Base-by-base conservation (phyloP, 164 flowering plant genomes). In the Vitis riparia region DNA sequence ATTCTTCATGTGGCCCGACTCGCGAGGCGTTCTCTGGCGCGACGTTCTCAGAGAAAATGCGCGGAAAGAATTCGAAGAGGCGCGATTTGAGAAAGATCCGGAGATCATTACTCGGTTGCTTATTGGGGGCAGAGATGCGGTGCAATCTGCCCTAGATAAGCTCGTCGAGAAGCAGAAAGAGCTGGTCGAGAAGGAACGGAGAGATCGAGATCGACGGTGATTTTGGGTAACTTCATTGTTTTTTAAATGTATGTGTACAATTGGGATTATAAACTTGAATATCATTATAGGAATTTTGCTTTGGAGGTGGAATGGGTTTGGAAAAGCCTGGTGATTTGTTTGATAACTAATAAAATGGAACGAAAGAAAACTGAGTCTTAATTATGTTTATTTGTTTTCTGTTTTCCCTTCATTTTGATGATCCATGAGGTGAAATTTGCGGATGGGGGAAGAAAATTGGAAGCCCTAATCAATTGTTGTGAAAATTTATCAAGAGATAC, bases 21-120 rank as follows among this genome's bases (percentile, higher is more conserved):
- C 86, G 8, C 74, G 78, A 1, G 97, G 97, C 27, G 75, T 76
- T 11, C 30, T 83, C 63, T 92, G 97, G 97, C 71, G 92, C 12
- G 97, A 92, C 63, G 75, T 88, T 3, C 81, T 91, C 55, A 80
- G 91, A 58, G 92, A 80, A 68, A 92, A 87, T 72, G 94, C 93
- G 6, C 73, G 95, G 66, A 86, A 72, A 71, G 94, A 89, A 81
- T 91, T 91, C 55, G 94, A 89, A 72, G 86, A 73, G 50, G 89
- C 94, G 7, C 78, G 90, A 56, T 86, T 84, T 58, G 97, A 92
- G 83, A 85, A 65, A 30, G 97, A 92, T 63, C 91, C 93, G 3
- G 93, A 92, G 67, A 55, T 90, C 10, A 62, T 92, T 11, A 87
- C 94, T 3, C 79, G 85, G 51, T 74, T 90, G 83, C 69, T 92